phyloP scores from a whole-genome alignment of 352 stramenopile species.

The Pythium vanterpoolii region DNA sequence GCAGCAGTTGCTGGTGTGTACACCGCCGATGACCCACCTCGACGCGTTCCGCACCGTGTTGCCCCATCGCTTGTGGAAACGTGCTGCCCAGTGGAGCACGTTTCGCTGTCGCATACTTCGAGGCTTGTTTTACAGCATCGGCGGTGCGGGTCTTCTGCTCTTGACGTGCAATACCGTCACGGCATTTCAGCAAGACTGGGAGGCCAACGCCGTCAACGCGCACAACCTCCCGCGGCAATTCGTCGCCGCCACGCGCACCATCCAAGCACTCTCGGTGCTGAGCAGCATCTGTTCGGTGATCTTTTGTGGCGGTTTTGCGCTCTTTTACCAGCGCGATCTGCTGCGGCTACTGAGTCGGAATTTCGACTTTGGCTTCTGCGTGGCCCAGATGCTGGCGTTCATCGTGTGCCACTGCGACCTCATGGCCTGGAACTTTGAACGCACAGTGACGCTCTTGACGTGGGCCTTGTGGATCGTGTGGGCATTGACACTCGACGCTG shows the following conservation, averaged over 20 bases:
- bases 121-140: not conserved
- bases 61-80: not conserved
- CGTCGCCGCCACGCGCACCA: not conserved
- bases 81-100: not conserved
- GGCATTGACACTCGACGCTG: conserved; percentile 2
- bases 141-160: not conserved
- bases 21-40: not conserved
- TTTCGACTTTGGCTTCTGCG: conserved; percentile 14
- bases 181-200: not conserved
- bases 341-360: conserved; percentile 8
- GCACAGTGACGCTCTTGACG: not conserved
- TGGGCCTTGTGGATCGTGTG: conserved; percentile 13
- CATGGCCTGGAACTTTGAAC: conserved; percentile 3
- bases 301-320: conserved; percentile 6
- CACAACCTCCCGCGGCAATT: not conserved
- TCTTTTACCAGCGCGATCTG: conserved; percentile 14
- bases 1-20: not conserved
- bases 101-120: not conserved
- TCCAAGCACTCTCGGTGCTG: not conserved
- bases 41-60: not conserved
- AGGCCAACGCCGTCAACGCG: not conserved
- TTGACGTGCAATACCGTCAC: not conserved
- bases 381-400: not conserved
- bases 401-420: conserved; percentile 4
- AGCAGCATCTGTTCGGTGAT: not conserved